Percentiles rank a stretch among this genome's conserved stretches.
phyloP scores from a whole-genome alignment of 148 eudicot genomes.

The Heliamphora exappendiculata region DNA sequence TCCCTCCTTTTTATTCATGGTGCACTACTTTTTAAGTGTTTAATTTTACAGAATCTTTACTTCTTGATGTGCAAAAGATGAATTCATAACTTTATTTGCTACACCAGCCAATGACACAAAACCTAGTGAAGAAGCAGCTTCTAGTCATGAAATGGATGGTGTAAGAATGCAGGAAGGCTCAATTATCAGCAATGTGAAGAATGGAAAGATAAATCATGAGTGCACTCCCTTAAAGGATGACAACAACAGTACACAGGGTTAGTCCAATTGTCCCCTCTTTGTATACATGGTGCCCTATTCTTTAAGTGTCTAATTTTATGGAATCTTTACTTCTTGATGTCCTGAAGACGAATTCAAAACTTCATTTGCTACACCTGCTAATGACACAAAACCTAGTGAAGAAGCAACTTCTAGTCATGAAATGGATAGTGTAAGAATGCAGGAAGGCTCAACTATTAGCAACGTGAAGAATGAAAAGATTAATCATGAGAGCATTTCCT shows the following conservation, averaged over 20 bases:
- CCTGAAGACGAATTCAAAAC: too few relatives aligned
- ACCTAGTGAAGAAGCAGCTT: neutral
- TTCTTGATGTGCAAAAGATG: neutral
- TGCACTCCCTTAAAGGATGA: conserved; percentile 9
- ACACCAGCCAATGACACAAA: neutral
- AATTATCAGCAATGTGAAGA: neutral
- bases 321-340: too few relatives aligned
- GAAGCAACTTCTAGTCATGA: too few relatives aligned
- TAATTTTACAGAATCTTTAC: too few relatives aligned
- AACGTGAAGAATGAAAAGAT: too few relatives aligned
- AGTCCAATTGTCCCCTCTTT: neutral
- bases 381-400: too few relatives aligned
- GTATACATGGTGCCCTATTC: neutral
- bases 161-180: neutral
- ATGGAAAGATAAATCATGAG: neutral
- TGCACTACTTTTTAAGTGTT: neutral
- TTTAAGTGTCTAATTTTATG: neutral
- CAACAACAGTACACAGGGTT: neutral
- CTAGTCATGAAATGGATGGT: neutral
- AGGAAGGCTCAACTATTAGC: too few relatives aligned
- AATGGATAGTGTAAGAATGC: too few relatives aligned
- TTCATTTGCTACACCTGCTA: too few relatives aligned
- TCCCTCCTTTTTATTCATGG: neutral
- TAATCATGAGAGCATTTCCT: conserved; percentile 1
- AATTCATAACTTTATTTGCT: neutral